Conservation (phyloP, 345 rosid species). For the Syzygium grande region DNA sequence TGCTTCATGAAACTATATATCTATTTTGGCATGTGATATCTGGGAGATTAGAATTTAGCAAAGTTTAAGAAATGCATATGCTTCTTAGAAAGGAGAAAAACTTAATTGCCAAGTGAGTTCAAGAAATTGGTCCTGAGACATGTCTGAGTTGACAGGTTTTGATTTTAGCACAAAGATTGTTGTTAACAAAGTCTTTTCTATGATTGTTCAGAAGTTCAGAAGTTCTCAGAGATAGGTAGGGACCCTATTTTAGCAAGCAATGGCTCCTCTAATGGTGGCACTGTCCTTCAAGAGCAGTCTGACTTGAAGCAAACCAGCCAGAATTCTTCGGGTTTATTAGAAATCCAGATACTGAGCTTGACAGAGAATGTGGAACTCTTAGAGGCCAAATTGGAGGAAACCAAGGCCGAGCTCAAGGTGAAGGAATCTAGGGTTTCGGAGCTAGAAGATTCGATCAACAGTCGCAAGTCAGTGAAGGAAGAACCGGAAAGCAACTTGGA, state of each 20-base stretch:
- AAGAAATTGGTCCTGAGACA: not conserved
- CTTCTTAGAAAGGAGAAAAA: not conserved
- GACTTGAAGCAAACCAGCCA: constrained; percentile 18
- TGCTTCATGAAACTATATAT: not conserved
- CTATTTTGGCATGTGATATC: not conserved
- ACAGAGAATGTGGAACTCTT: constrained; percentile 37
- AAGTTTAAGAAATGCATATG: not conserved
- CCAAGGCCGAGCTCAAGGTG: constrained; percentile 25
- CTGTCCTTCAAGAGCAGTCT: constrained; percentile 15
- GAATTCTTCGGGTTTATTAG: constrained; percentile 21
- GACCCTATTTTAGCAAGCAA: constrained; percentile 8
- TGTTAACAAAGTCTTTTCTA: not conserved
- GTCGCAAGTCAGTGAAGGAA: constrained; percentile 17
- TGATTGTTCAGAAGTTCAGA: constrained; percentile 43
- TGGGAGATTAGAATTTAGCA: not conserved
- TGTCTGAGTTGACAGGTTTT: not conserved
- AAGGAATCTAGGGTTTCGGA: constrained; percentile 53
- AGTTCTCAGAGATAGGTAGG: constrained; percentile 53
- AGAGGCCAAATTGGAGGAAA: constrained; percentile 43
- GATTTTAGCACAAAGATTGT: not conserved
- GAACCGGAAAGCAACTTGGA: constrained; percentile 14
- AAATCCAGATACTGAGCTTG: constrained; percentile 39
- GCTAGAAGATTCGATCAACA: constrained; percentile 33
- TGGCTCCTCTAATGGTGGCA: not conserved
- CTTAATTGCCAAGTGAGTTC: not conserved